Evolutionary conservation across 352 stramenopile species (phyloP).

Genomic region (Phytophthora melonis): DNA sequence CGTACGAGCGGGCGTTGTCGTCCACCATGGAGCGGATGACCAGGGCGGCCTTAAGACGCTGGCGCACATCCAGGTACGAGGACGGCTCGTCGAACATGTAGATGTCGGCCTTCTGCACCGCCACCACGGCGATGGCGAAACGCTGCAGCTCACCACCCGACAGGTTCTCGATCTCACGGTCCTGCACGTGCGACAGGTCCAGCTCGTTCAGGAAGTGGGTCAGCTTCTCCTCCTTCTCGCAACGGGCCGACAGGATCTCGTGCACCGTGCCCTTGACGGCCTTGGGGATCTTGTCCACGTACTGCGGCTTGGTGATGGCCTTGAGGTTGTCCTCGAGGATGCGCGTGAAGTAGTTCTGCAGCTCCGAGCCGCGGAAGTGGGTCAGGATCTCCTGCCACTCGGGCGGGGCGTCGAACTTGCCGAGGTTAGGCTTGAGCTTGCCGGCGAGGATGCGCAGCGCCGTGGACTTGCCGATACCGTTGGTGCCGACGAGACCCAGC

Average conservation of each 20-base stretch:
- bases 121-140: constrained; percentile 98
- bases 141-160: constrained; percentile 99
- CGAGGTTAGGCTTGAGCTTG: constrained; percentile 99
- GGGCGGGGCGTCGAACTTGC: constrained; percentile 95
- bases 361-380: constrained; percentile 97
- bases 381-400: constrained; percentile 99
- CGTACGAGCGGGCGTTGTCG: constrained; percentile 91
- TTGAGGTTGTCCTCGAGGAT: constrained; percentile 99
- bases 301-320: constrained; percentile 99
- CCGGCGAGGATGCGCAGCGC: constrained; percentile 99
- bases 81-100: constrained; percentile 99
- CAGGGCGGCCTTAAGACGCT: constrained; percentile 97
- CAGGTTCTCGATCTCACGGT: constrained; percentile 96
- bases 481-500: constrained; percentile 98
- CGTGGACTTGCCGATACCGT: constrained; percentile 99
- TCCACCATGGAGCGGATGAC: constrained; percentile 98
- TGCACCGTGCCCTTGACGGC: constrained; percentile 96
- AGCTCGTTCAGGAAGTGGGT: constrained; percentile 91
- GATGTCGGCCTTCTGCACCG: constrained; percentile 97
- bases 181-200: constrained; percentile 97
- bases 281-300: constrained; percentile 99
- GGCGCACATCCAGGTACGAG: constrained; percentile 99
- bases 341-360: constrained; percentile 99
- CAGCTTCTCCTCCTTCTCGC: constrained; percentile 88
- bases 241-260: constrained; percentile 95